Evolutionary conservation across 2,329 filamentous ascomycete species (phyloP).

Genomic region (Penicillium brasilianum): DNA sequence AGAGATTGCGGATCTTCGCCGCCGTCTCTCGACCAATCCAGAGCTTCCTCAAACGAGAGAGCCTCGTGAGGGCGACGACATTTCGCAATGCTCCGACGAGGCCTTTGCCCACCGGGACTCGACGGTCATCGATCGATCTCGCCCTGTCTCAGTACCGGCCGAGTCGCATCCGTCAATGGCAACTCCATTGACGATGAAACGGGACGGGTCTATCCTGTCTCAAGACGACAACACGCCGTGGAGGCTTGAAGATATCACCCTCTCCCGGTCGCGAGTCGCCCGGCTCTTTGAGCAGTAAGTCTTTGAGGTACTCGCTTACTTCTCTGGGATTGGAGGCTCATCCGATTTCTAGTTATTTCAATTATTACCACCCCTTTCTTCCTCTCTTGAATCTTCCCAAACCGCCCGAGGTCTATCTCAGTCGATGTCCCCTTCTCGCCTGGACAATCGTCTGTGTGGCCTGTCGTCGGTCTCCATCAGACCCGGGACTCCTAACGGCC

Average conservation of each 20-base stretch:
- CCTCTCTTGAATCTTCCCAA: constrained; percentile 63
- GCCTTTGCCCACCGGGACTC: constrained; percentile 40
- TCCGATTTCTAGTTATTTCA: constrained; percentile 62
- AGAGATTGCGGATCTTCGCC: constrained; percentile 56
- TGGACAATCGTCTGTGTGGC: constrained; percentile 68
- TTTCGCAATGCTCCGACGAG: constrained; percentile 44
- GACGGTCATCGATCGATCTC: constrained; percentile 33
- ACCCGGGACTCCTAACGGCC: constrained; percentile 59
- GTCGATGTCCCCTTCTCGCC: constrained; percentile 63
- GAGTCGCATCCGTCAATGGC: constrained; percentile 40
- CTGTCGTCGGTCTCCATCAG: constrained; percentile 61
- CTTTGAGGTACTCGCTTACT: constrained; percentile 9
- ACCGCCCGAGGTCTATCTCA: constrained; percentile 61
- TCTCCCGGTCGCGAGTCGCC: constrained; percentile 45
- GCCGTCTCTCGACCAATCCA: constrained; percentile 45
- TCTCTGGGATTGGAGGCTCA: not conserved
- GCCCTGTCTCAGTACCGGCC: constrained; percentile 42
- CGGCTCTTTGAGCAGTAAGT: constrained; percentile 52
- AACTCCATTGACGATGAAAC: constrained; percentile 40
- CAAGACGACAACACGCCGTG: constrained; percentile 49
- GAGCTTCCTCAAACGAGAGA: constrained; percentile 35
- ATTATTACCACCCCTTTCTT: constrained; percentile 66
- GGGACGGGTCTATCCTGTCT: constrained; percentile 41
- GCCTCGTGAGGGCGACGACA: constrained; percentile 35
- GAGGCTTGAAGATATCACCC: constrained; percentile 55